Base-by-base conservation (phyloP, 331 rosid genomes). In the Ulmus americana region DNA sequence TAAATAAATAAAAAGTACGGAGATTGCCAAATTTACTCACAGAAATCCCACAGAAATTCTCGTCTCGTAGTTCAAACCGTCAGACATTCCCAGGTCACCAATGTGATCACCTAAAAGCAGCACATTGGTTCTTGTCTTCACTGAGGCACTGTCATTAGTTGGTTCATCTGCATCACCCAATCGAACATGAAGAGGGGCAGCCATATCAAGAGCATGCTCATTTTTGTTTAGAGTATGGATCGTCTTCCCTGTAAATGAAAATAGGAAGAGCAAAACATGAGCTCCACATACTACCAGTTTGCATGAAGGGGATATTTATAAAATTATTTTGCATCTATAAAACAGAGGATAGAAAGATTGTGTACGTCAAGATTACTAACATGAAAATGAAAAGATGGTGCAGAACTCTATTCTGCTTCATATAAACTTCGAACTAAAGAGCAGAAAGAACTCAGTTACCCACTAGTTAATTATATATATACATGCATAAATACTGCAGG, bases 181-280 rank as follows among this genome's bases (percentile, higher is more conserved):
- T 68, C 55, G 83, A 12, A 80, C 87, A 62, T 86, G 96, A 63
- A 88, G 77, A 72, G 95, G 95, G 8, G 82, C 87, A 57, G 94
- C 98, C 98, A 88, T 92, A 58, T 86, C 95, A 74, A 92, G 86
- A 59, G 96, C 96, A 68, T 83, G 98, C 66, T 92, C 96, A 59
- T 92, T 92, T 77, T 92, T 92, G 75, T 92, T 92, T 50, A 86
- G 77, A 84, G 94, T 84, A 67, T 92, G 96, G 67, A 92, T 86
- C 28, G 86, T 79, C 77, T 92, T 92, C 62, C 97, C 97, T 92
- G 89, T 18, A 70, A 57, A 58, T 3, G 20, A 67, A 70, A 63
- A 63, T 69, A 18, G 53, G 14, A 16, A 14, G 41, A 2, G 45
- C 14, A 47, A 55, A 47, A 7, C 55, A 45, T 45, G 70, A 47